Base-by-base conservation (phyloP, 139 green algal genomes). In the Auxenochlorella pyrenoidosa region DNA sequence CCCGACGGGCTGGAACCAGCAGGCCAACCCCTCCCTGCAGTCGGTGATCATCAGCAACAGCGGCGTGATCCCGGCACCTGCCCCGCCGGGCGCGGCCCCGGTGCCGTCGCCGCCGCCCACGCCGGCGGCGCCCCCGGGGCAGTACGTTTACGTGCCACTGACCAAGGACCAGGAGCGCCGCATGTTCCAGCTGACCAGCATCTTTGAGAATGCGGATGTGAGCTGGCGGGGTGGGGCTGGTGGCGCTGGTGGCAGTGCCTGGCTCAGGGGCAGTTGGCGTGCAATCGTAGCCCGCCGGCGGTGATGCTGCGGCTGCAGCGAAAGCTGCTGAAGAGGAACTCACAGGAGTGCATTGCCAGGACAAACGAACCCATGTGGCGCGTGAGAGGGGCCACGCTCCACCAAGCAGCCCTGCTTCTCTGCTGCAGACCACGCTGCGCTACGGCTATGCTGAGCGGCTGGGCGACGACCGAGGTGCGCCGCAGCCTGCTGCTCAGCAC, bases 161-260 rank as follows among this genome's bases (percentile, higher is more conserved):
- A 84, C 82, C 32, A 40, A 72, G 24, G 80, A 87, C 19, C 87
- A 90, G 58, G 73, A 75, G 32, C 68, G 87, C 34, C 82, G 87
- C 63, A 80, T 85, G 72, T 68, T 80, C 40, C 60, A 82, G 81
- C 87, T 90, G 81, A 90, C 87, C 36, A 88, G 80, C 43, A 85
- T 90, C 32, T 90, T 90, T 66, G 87, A 90, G 19, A 90, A 90
- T 34, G 72, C 82, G 15, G 28, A 90, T 21, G 75, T 88, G 60
- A 58, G 59, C 54, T 41, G 59, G 1, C n/a, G 79, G 38, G 79
- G 28, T 22, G 28, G 18, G 22, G 5, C 13, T 24, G 26, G 36
- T 36, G 51, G 36, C 13, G 26, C 0, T 18, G 76, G 28, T 47
- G 51, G 38, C 16, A 22, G 36, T 24, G 26, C 2, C 8, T 15